Conservation (phyloP, 768 basidiomycete genomes). For the Termitomyces sp. region DNA sequence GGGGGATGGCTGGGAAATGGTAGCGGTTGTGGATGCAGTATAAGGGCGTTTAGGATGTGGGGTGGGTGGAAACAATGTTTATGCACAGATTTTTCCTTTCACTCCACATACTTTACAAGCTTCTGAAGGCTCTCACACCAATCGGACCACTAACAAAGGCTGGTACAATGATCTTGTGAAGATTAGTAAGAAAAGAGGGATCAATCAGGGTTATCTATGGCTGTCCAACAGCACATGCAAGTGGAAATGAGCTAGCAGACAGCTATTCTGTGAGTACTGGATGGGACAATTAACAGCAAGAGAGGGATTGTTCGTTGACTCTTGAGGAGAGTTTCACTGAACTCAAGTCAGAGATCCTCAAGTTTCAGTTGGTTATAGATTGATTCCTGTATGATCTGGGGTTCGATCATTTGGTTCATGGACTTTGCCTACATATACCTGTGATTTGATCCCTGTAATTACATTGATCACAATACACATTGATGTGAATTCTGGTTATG, state of each 20-base stretch:
- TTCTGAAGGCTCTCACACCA: not conserved
- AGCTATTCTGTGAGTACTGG: not conserved
- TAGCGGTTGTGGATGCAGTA: too few relatives aligned
- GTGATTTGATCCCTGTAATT: too few relatives aligned
- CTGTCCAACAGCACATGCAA: not conserved
- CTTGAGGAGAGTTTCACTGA: not conserved
- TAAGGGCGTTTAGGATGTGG: too few relatives aligned
- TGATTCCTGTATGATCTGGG: not conserved
- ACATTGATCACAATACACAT: too few relatives aligned
- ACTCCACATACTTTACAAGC: not conserved
- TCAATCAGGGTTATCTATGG: not conserved
- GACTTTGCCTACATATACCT: too few relatives aligned
- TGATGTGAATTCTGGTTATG: too few relatives aligned
- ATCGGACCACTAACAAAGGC: not conserved
- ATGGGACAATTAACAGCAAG: not conserved
- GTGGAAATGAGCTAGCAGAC: not conserved
- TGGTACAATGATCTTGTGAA: not conserved
- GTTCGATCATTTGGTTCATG: too few relatives aligned
- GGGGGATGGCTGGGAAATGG: too few relatives aligned
- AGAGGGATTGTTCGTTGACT: not conserved
- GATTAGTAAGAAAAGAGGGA: not conserved
- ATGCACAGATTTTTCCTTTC: not conserved
- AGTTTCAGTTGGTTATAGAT: not conserved
- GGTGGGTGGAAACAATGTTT: not conserved
- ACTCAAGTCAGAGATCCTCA: not conserved